Conservation (phyloP, 2,329 filamentous ascomycete species). For the Colletotrichum echinochloae region DNA sequence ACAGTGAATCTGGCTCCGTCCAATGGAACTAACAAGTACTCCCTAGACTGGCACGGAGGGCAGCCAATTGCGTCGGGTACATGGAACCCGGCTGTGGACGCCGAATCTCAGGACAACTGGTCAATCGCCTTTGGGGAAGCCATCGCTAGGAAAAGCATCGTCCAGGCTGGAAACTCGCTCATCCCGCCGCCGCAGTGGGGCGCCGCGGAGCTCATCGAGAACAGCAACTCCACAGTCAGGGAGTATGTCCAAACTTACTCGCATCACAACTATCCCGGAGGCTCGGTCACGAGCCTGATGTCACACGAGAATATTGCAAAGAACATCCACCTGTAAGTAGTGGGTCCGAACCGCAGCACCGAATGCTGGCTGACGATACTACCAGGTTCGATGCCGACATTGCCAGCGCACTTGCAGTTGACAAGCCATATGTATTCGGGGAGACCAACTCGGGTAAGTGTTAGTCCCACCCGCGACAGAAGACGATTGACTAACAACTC, state of each 20-base stretch:
- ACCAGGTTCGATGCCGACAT: slow-evolving; percentile 55
- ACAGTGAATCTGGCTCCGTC: background rate
- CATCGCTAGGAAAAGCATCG: slow-evolving; percentile 49
- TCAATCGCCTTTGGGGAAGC: slow-evolving; percentile 51
- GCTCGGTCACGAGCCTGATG: slow-evolving; percentile 57
- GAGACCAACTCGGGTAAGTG: slow-evolving; percentile 61
- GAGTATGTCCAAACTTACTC: slow-evolving; percentile 57
- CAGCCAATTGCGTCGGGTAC: slow-evolving; percentile 54
- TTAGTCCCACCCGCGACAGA: rapidly evolving
- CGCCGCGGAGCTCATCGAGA: slow-evolving; percentile 53
- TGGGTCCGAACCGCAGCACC: background rate
- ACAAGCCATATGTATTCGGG: slow-evolving; percentile 60
- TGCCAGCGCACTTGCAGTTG: slow-evolving; percentile 51
- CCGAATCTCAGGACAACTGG: slow-evolving; percentile 55
- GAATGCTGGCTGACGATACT: slow-evolving; percentile 43
- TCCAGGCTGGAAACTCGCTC: slow-evolving; percentile 58
- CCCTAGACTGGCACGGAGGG: slow-evolving; percentile 50
- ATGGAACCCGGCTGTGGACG: slow-evolving; percentile 53
- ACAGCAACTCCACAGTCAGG: slow-evolving; percentile 51
- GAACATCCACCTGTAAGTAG: slow-evolving; percentile 44
- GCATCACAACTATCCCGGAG: slow-evolving; percentile 63
- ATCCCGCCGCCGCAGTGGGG: slow-evolving; percentile 52
- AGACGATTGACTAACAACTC: background rate
- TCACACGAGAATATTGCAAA: slow-evolving; percentile 55
- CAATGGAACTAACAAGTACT: background rate